Conservation (phyloP, 1,284 basidiomycete genomes). For the Vanrija pseudolonga region DNA sequence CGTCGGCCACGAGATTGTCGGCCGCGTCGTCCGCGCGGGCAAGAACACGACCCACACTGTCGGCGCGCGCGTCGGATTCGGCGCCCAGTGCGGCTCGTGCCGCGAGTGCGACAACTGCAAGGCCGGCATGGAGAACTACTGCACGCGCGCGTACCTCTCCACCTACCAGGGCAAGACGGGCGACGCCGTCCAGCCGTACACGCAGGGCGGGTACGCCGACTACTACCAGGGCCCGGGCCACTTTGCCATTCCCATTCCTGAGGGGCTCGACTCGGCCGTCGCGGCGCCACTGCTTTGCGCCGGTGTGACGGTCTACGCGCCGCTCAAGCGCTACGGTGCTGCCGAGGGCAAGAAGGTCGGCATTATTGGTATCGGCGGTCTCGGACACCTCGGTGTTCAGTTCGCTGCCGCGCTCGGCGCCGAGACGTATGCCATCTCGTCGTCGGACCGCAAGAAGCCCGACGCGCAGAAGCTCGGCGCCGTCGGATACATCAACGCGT, state of each 20-base stretch:
- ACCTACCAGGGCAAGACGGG: slow-evolving; percentile 21
- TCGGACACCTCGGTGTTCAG: slow-evolving; percentile 57
- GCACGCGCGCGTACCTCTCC: slow-evolving; percentile 15
- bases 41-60: slow-evolving; percentile 55
- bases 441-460: slow-evolving; percentile 60
- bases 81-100: slow-evolving; percentile 59
- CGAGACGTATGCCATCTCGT: slow-evolving; percentile 64
- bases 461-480: slow-evolving; percentile 64
- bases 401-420: slow-evolving; percentile 61
- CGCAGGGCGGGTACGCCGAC: slow-evolving; percentile 25
- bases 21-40: slow-evolving; percentile 47
- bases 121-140: slow-evolving; percentile 58
- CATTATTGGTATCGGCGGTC: slow-evolving; percentile 62
- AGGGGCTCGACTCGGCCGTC: slow-evolving; percentile 56
- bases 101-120: slow-evolving; percentile 58
- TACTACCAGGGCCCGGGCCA: slow-evolving; percentile 58
- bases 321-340: slow-evolving; percentile 60
- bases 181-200: slow-evolving; percentile 16
- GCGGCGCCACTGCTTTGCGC: slow-evolving; percentile 57
- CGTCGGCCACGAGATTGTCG: slow-evolving; percentile 54
- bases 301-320: slow-evolving; percentile 66
- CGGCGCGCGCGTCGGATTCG: slow-evolving; percentile 63
- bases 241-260: slow-evolving; percentile 67
- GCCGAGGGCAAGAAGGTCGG: slow-evolving; percentile 63
- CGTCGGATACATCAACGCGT: slow-evolving; percentile 49